Evolutionary conservation across 1,284 basidiomycete genomes (phyloP), one percentile per base, ranked within the genome.

Genomic region (Cutaneotrichosporon arboriforme): DNA sequence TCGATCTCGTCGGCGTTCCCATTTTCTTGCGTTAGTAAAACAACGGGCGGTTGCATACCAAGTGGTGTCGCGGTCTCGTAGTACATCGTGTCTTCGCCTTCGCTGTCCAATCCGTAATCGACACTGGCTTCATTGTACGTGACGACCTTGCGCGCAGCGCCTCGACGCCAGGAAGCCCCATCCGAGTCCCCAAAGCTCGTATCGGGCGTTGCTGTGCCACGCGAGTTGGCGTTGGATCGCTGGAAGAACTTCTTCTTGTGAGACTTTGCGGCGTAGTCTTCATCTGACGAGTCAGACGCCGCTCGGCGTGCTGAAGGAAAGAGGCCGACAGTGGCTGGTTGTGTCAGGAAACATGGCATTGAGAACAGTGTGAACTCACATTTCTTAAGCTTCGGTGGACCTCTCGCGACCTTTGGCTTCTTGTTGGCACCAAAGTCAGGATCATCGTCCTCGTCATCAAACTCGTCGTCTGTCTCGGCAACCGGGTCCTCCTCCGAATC

Each of bases 221-320:
- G 55, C 48, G 56, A 64, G 66, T 71, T 77, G 55, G 77, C 81
- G 8, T 51, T 54, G 4, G 54, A 56, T 12, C 52, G 46, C 49
- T 59, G 54, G 65, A 76, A 77, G 70, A 81, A 85, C 77, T 88
- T 89, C 79, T 87, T 88, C 78, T 89, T 90, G 79, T 89, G 87
- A 38, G 87, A 83, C 57, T 87, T 86, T 33, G 84, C 80, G 35
- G 86, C 89, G 67, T 92, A 93, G 66, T 92, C 89, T 12, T 88
- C 91, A 69, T 90, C 89, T 4, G 88, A 90, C 5, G 72, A 72
- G 8, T 55, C 63, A 4, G 68, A 68, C 4, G 57, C 47, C 15
- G 63, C 62, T 1, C 63, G 56, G 10, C 69, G 62, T 3, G 55
- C 50, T 21, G 37, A 42, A 15, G 58, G 52, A 47, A 56, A 57